Conservation (phyloP, 2,329 filamentous ascomycete genomes). For the Pseudocercospora fuligena region DNA sequence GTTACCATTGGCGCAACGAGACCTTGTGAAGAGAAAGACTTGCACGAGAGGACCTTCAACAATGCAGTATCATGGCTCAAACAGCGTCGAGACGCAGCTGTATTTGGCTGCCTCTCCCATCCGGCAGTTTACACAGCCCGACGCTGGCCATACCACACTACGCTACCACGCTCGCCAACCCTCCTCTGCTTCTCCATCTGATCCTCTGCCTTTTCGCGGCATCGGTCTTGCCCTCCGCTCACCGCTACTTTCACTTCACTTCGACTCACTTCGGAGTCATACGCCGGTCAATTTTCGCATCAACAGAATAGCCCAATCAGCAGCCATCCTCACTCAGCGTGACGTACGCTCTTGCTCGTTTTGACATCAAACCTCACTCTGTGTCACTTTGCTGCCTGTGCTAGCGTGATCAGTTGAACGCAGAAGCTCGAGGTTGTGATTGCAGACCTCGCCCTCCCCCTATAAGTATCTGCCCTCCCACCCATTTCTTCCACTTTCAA, state of each 20-base stretch:
- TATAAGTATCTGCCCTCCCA: not conserved
- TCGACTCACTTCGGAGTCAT: not conserved
- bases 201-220: not conserved
- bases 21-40: not conserved
- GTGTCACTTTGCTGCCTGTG: not conserved
- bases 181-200: not conserved
- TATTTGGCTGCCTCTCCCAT: not conserved
- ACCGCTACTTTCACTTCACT: not conserved
- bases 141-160: not conserved
- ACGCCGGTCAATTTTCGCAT: not conserved
- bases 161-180: not conserved
- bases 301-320: not conserved
- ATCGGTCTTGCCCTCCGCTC: not conserved
- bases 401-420: not conserved
- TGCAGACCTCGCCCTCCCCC: not conserved
- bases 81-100: not conserved
- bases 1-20: not conserved
- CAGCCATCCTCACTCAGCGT: not conserved
- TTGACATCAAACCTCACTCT: not conserved
- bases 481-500: not conserved
- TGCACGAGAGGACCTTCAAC: not conserved
- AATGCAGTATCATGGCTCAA: not conserved
- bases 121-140: not conserved
- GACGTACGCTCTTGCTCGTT: not conserved
- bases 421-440: not conserved